Evolutionary conservation across 2,329 filamentous ascomycete genomes (phyloP), one percentile per base, ranked within the genome.

Genomic region (Aspergillus flavus): DNA sequence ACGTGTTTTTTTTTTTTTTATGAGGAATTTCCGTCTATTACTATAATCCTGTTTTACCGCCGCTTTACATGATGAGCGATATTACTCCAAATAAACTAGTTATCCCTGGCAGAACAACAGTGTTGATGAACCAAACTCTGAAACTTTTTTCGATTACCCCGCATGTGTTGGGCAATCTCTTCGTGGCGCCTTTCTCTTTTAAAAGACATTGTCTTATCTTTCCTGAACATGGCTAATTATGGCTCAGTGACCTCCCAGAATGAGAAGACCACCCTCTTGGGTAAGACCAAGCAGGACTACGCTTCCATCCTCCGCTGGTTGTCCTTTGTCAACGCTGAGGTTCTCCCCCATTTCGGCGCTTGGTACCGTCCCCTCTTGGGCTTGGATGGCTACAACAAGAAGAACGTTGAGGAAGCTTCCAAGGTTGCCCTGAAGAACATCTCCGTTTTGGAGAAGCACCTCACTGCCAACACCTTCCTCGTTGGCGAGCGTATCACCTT

Each of bases 241-340:
- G 57, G 56, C 57, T 57, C 63, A 59, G 95, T 99, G 80, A 93
- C 95, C 76, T 98, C 95, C 74, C 95, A 99, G 86, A 99, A 99
- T 82, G 95, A 98, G 90, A 98, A 98, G 91, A 99, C 95, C 75
- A 96, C 93, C 73, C 93, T 99, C 71, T 89, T 99, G 75, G 95
- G 95, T 79, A 98, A 98, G 91, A 99, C 94, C 85, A 99, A 99
- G 91, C 94, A 99, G 87, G 95, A 99, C 89, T 94, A 98, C 83
- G 95, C 95, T 75, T 94, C 94, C 73, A 99, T 99, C 82, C 87
- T 99, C 79, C 92, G 91, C 83, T 99, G 95, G 95, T 89, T 97
- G 90, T 98, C 94, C 71, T 98, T 90, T 84, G 91, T 91, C 88
- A 99, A 98, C 89, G 80, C 83, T 65, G 94, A 99, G 86, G 80